Conservation (phyloP, 202 grass and related monocot species). For the Panicum hallii region DNA sequence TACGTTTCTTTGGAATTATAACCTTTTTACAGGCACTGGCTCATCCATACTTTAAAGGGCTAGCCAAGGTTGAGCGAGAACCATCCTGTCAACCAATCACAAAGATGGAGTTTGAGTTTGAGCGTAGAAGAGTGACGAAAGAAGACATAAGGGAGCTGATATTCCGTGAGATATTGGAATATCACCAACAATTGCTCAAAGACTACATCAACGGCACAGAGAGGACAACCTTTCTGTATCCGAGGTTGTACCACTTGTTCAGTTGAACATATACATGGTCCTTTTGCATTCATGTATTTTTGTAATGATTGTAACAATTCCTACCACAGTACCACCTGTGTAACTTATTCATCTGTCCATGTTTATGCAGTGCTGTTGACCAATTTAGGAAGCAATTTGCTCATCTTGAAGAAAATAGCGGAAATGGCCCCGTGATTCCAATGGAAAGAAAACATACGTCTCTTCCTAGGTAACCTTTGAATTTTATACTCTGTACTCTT, state of each 20-base stretch:
- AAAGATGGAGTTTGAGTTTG: slow-evolving; percentile 99
- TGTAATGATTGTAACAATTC: slow-evolving; percentile 6
- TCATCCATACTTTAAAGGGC: slow-evolving; percentile 97
- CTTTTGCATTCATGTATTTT: slow-evolving; percentile 8
- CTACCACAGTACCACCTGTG: not conserved
- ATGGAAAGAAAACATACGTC: slow-evolving; percentile 90
- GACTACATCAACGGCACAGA: slow-evolving; percentile 93
- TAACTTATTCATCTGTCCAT: slow-evolving; percentile 32
- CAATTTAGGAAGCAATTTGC: slow-evolving; percentile 96
- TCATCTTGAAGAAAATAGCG: slow-evolving; percentile 90
- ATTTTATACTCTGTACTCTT: slow-evolving; percentile 35
- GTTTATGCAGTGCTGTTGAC: slow-evolving; percentile 84
- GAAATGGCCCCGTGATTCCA: slow-evolving; percentile 72
- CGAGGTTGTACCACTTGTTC: slow-evolving; percentile 63
- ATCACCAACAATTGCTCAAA: slow-evolving; percentile 95
- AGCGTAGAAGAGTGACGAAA: slow-evolving; percentile 93
- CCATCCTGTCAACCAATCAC: slow-evolving; percentile 92
- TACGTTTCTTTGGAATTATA: slow-evolving; percentile 32
- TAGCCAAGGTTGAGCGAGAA: slow-evolving; percentile 91
- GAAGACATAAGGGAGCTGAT: slow-evolving; percentile 98
- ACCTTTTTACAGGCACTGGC: slow-evolving; percentile 65
- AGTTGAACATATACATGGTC: slow-evolving; percentile 33
- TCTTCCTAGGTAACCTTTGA: slow-evolving; percentile 80
- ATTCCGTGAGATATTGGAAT: slow-evolving; percentile 96
- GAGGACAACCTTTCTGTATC: slow-evolving; percentile 96